Percentiles rank a stretch among this genome's conserved stretches.
These are phyloP conservation scores for Erigeron canadensis DNA, from an alignment of 129 eudicot genomes.

Conservation along the genomic window DNA sequence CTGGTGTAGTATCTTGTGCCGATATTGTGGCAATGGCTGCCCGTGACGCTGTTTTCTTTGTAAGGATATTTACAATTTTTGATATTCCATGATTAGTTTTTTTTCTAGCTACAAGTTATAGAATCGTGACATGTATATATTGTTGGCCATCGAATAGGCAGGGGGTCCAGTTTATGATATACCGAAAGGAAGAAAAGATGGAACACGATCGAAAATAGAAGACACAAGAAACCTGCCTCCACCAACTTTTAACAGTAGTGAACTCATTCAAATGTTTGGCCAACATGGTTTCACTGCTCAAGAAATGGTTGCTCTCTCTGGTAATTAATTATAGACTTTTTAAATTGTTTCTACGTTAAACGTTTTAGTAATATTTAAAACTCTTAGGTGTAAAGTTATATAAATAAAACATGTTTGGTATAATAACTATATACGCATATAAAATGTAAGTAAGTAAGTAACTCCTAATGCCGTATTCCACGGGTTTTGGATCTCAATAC, in stretches of 20 bases:
- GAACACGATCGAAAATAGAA: conserved; percentile 78
- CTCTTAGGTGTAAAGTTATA: too few species aligned
- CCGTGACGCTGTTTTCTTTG: conserved; percentile 88
- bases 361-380: too few species aligned
- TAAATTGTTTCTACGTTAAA: too few species aligned
- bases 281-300: conserved; percentile 76
- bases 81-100: background rate
- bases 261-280: conserved; percentile 66
- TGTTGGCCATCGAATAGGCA: conserved; percentile 35
- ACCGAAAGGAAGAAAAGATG: conserved; percentile 92
- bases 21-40: conserved; percentile 98
- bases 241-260: conserved; percentile 61
- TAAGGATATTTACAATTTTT: conserved; percentile 24
- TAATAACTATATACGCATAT: too few species aligned
- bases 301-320: conserved; percentile 96
- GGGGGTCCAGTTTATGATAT: conserved; percentile 89
- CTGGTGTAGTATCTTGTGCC: conserved; percentile 94
- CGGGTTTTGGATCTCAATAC: too few species aligned
- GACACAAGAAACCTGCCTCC: conserved; percentile 83
- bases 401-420: too few species aligned
- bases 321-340: too few species aligned
- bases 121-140: background rate
- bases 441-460: too few species aligned
- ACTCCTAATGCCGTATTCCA: too few species aligned
- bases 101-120: background rate